Percentiles rank a stretch among this genome's conserved stretches.
These are phyloP conservation scores for Debaryomycetaceae sp. DNA, from an alignment of 1,139 yeast genomes.

Conservation along the genomic window DNA sequence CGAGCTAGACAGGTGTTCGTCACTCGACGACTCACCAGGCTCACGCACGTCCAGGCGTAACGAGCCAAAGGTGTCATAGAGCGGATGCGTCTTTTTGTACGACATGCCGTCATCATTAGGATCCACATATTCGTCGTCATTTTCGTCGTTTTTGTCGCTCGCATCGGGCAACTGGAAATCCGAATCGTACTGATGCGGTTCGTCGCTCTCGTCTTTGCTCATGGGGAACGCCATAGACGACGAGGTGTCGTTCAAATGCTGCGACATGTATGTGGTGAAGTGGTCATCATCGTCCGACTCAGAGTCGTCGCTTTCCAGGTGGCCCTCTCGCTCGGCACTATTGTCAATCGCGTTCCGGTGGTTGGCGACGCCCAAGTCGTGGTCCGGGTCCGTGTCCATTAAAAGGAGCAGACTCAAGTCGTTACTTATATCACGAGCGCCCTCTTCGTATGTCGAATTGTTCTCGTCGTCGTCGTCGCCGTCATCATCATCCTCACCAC, in stretches of 20 bases:
- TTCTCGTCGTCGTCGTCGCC: constrained; percentile 27
- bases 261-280: constrained; percentile 76
- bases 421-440: constrained; percentile 35
- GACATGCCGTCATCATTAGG: constrained; percentile 78
- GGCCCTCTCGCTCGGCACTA: constrained; percentile 2
- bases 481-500: constrained; percentile 35
- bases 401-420: constrained; percentile 26
- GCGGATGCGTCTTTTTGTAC: constrained; percentile 53
- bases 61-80: constrained; percentile 38
- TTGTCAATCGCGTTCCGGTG: constrained; percentile 33
- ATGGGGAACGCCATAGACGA: constrained; percentile 36
- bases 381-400: constrained; percentile 25
- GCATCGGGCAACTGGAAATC: not conserved
- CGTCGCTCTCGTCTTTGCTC: not conserved
- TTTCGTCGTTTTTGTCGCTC: constrained; percentile 17
- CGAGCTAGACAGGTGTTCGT: constrained; percentile 18
- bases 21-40: constrained; percentile 19
- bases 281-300: constrained; percentile 23
- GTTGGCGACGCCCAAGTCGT: constrained; percentile 23
- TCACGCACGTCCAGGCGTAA: constrained; percentile 8
- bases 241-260: constrained; percentile 57
- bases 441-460: constrained; percentile 40
- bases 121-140: constrained; percentile 59
- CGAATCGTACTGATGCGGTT: not conserved
- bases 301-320: constrained; percentile 12